Evolutionary conservation across 2,329 filamentous ascomycete species (phyloP).

Genomic region (Ceratocystis papillata): DNA sequence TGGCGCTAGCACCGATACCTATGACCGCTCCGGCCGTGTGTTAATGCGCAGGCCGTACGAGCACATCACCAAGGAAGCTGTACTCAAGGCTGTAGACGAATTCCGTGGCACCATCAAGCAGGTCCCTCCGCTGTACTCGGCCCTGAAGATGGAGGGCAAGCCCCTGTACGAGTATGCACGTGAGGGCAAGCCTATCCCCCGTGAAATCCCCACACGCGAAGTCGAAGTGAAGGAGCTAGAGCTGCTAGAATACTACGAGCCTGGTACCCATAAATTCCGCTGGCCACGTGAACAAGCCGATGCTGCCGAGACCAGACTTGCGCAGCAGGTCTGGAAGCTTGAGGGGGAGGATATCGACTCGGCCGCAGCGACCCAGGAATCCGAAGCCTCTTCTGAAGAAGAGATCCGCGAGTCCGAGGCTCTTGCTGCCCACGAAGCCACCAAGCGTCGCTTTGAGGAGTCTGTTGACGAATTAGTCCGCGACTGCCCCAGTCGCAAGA

Average conservation of each 20-base stretch:
- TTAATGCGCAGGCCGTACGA: slow-evolving; percentile 63
- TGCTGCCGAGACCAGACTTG: slow-evolving; percentile 62
- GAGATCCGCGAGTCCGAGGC: slow-evolving; percentile 46
- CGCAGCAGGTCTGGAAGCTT: slow-evolving; percentile 57
- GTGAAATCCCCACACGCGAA: slow-evolving; percentile 68
- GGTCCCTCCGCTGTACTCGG: slow-evolving; percentile 84
- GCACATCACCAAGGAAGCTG: slow-evolving; percentile 66
- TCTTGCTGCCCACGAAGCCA: slow-evolving; percentile 44
- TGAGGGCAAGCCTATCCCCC: slow-evolving; percentile 74
- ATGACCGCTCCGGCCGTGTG: slow-evolving; percentile 77
- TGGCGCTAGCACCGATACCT: slow-evolving; percentile 83
- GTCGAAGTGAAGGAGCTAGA: slow-evolving; percentile 71
- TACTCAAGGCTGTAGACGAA: slow-evolving; percentile 62
- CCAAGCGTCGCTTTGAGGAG: slow-evolving; percentile 49
- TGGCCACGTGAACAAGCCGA: slow-evolving; percentile 74
- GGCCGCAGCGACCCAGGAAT: slow-evolving; percentile 33
- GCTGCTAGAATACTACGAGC: slow-evolving; percentile 73
- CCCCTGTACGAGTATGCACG: slow-evolving; percentile 92
- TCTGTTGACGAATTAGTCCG: slow-evolving; percentile 47
- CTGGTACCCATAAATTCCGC: slow-evolving; percentile 64
- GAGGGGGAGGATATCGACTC: slow-evolving; percentile 41
- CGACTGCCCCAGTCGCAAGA: slow-evolving; percentile 34
- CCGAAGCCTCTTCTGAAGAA: slow-evolving; percentile 40
- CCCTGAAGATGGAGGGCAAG: slow-evolving; percentile 86
- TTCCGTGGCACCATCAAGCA: slow-evolving; percentile 82